Evolutionary conservation across 805 yeast genomes (phyloP), one percentile per base, ranked within the genome.

Genomic region (Wickerhamiella occidentalis): DNA sequence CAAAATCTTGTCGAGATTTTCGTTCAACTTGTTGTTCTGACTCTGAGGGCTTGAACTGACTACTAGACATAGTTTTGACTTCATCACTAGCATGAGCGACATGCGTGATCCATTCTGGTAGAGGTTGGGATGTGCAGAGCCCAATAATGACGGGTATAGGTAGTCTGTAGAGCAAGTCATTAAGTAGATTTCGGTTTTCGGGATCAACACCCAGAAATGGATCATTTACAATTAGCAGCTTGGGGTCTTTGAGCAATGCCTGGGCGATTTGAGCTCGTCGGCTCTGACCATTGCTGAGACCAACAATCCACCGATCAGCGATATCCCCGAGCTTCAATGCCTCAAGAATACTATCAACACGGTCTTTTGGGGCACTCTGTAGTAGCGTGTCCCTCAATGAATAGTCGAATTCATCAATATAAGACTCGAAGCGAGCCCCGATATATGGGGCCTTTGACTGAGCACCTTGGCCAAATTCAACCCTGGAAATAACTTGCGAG

Each of bases 171-270:
- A 85, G 65, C 0, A 81, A 75, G 0, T 67, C 59, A 15, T 85
- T 76, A 17, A 90, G 85, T 6, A 74, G 64, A 1, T 64, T 52
- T 0, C 85, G 69, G 11, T 94, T 88, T 1, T 64, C 61, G 0
- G 95, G 92, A 59, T 90, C 98, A 15, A 90, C 69, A 0, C 97
- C 98, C 37, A 92, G 64, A 58, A 87, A 90, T 8, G 96, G 96
- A 58, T 92, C 97, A 63, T 92, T 97, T 17, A 90, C 72, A 3
- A 90, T 61, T 48, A 87, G 65, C 26, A 87, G 55, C 40, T 70
- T 68, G 0, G 96, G 95, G 29, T 74, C 67, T 41, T 70, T 68
- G 49, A 85, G 71, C 40, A 92, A 58, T 0, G 87, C 78, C 52
- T 76, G 74, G 0, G 96, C 97, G 23, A 92, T 67, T 53, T 96